phyloP scores from a whole-genome alignment of 305 asterid species.

The Rubia balearica region DNA sequence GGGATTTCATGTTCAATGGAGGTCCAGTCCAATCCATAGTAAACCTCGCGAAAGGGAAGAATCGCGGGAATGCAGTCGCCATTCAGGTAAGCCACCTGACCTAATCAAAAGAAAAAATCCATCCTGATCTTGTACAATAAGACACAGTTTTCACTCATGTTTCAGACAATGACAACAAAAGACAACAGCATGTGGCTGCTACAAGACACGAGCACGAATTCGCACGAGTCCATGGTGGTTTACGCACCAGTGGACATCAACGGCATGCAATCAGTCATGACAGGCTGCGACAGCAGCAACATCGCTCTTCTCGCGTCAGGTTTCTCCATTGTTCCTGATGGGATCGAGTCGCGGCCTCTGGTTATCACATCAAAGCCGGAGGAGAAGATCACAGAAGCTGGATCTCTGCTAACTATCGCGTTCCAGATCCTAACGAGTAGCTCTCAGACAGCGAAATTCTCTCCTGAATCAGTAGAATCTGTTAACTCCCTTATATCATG shows the following conservation, averaged over 20 bases:
- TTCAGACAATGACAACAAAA: slow-evolving; percentile 45
- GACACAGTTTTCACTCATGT: not conserved
- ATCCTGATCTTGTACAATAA: not conserved
- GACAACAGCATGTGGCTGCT: slow-evolving; percentile 54
- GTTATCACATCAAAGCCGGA: slow-evolving; percentile 56
- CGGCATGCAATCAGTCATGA: slow-evolving; percentile 62
- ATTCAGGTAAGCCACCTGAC: slow-evolving; percentile 43
- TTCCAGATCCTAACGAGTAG: slow-evolving; percentile 59
- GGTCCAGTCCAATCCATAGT: slow-evolving; percentile 44
- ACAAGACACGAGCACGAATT: slow-evolving; percentile 65
- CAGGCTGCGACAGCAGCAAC: slow-evolving; percentile 77
- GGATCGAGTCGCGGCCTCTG: slow-evolving; percentile 54
- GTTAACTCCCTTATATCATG: slow-evolving; percentile 52
- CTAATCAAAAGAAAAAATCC: not conserved
- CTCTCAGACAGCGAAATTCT: slow-evolving; percentile 43
- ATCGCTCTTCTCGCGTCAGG: slow-evolving; percentile 65
- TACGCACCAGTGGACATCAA: slow-evolving; percentile 63
- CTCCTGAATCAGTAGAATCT: slow-evolving; percentile 53
- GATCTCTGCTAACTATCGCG: slow-evolving; percentile 64
- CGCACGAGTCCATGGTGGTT: slow-evolving; percentile 54
- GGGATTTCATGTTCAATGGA: slow-evolving; percentile 69
- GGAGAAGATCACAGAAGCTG: slow-evolving; percentile 66
- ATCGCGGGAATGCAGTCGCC: slow-evolving; percentile 64
- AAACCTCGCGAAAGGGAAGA: slow-evolving; percentile 73
- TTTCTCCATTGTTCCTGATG: slow-evolving; percentile 75